Base-by-base conservation (phyloP, 2,329 filamentous ascomycete genomes). In the Thermothelomyces thermophilus region DNA sequence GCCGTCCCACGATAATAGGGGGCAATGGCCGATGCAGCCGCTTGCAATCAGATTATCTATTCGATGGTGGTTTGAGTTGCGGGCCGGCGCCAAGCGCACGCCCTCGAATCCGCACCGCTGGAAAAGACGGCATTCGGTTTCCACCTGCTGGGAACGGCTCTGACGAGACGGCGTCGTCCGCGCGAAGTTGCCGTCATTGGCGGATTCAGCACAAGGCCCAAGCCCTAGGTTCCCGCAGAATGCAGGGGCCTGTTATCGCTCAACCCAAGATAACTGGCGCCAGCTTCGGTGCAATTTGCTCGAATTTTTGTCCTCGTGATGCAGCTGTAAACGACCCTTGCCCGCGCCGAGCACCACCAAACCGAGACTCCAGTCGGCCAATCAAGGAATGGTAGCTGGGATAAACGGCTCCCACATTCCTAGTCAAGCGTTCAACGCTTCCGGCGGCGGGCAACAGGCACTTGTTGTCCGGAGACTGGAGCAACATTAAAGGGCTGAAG, bases 241-340 rank as follows among this genome's bases (percentile, higher is more conserved):
- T n/a, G 33, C 40, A 47, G 46, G 50, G 52, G 44, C 44, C 43
- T 16, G 20, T 40, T 52, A 52, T 52, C 57, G 48, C 52, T 16
- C 41, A 17, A 35, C 44, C 28, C 9, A 10, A 43, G 46, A 30
- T 36, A 26, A 48, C 28, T 45, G 48, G 48, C 48, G 45, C 40
- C 41, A 53, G 52, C 19, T 47, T 24, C 44, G 48, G 46, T 48
- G 45, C 40, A 36, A 53, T 52, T 36, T 33, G 50, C 50, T 51
- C 34, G 52, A 46, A 48, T 51, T 58, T 56, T 35, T 48, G 58
- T 54, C 58, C 58, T 55, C 58, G 58, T 60, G 58, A 60, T 53
- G 48, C 41, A 13, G 11, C 26, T 52, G 52, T 50, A 16, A 20
- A 19, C 43, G 40, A 48, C 54, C 56, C 51, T 50, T 39, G 47